Conservation (phyloP, 352 stramenopile species). For the Phytophthora sp. region DNA sequence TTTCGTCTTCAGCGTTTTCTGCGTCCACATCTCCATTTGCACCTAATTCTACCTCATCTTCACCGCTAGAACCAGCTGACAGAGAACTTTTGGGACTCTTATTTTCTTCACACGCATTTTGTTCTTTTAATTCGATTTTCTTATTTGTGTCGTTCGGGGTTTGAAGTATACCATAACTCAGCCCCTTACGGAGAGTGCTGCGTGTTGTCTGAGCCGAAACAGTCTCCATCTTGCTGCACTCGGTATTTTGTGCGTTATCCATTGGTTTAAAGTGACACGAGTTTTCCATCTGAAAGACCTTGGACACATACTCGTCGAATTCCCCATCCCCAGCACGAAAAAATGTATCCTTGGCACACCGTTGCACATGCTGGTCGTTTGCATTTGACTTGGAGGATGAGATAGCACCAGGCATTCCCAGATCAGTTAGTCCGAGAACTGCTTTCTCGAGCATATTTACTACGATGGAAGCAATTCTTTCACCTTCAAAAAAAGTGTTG, state of each 20-base stretch:
- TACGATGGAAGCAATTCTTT: slow-evolving; percentile 28
- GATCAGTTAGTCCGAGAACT: slow-evolving; percentile 26
- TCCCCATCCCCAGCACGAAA: slow-evolving; percentile 37
- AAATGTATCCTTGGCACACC: not conserved
- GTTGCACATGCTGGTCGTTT: slow-evolving; percentile 10
- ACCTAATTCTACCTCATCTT: slow-evolving; percentile 19
- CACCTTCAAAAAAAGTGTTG: slow-evolving; percentile 10
- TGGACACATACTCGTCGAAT: slow-evolving; percentile 45
- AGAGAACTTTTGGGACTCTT: not conserved
- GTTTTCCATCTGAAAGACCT: slow-evolving; percentile 33
- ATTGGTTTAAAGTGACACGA: slow-evolving; percentile 42
- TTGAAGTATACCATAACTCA: too few species aligned
- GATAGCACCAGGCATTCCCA: not conserved
- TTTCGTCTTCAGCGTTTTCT: slow-evolving; percentile 39
- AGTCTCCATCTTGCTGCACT: not conserved
- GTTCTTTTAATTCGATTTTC: slow-evolving; percentile 1
- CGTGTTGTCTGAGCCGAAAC: not conserved
- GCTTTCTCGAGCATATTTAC: slow-evolving; percentile 40
- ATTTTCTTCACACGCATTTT: slow-evolving; percentile 4
- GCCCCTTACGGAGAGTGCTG: not conserved
- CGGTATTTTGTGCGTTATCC: not conserved
- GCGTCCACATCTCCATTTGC: slow-evolving; percentile 5
- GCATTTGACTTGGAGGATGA: not conserved
- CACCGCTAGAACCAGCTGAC: slow-evolving; percentile 16
- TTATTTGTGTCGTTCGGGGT: not conserved